Evolutionary conservation across 73 alveolate genomes (phyloP).

Genomic region (Paramecium sexaurelia): DNA sequence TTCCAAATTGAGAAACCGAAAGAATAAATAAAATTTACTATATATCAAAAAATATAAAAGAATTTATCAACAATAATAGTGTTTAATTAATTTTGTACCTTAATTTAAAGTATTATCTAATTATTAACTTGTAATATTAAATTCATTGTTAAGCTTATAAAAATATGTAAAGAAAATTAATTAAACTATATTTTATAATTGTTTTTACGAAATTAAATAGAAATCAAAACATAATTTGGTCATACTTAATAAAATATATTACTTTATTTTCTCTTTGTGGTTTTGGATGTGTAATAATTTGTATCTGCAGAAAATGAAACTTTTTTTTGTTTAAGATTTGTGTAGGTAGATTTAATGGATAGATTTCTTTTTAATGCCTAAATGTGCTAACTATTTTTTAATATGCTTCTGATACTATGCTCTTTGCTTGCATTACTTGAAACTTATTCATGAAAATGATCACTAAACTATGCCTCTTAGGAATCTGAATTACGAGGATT

Average conservation of each 20-base stretch:
- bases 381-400: background rate
- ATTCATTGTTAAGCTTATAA: too few relatives aligned
- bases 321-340: background rate
- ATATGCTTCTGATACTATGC: background rate
- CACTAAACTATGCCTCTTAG: background rate
- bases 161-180: background rate
- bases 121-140: too few relatives aligned
- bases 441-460: background rate
- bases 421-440: background rate
- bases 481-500: background rate
- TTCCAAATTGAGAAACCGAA: too few relatives aligned
- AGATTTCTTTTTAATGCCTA: background rate
- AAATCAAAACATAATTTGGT: background rate
- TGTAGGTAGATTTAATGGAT: background rate
- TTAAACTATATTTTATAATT: too few relatives aligned
- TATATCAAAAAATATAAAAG: too few relatives aligned
- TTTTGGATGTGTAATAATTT: background rate
- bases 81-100: too few relatives aligned
- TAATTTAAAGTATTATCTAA: too few relatives aligned
- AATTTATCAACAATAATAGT: too few relatives aligned
- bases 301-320: conserved; percentile 24
- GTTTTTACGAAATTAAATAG: background rate
- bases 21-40: too few relatives aligned
- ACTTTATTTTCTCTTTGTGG: background rate
- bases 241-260: background rate